These are phyloP conservation scores for Graphilbum fragrans DNA, from an alignment of 2,329 filamentous ascomycete genomes.

Conservation along the genomic window DNA sequence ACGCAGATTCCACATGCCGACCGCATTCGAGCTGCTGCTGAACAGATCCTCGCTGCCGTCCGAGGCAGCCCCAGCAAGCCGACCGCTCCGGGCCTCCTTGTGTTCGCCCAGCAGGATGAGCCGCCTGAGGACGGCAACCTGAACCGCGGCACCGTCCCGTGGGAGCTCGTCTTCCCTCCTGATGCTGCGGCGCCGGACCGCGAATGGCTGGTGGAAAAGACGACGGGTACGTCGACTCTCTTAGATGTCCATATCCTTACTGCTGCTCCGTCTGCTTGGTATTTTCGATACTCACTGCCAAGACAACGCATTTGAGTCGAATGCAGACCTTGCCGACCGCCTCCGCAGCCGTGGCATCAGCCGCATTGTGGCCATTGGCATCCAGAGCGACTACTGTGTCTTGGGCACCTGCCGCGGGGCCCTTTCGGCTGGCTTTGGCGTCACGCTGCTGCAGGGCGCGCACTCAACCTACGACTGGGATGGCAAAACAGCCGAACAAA, in stretches of 20 bases:
- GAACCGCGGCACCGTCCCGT: conserved; percentile 13
- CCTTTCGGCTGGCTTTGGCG: conserved; percentile 15
- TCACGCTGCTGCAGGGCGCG: conserved; percentile 17
- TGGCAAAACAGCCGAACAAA: conserved; percentile 13
- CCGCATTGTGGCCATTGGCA: conserved; percentile 16
- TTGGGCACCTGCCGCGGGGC: conserved; percentile 15
- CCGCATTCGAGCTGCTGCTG: conserved; percentile 12
- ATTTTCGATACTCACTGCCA: no score
- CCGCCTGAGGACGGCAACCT: conserved; percentile 9
- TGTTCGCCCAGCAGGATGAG: conserved; percentile 20
- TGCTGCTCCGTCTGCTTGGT: no score
- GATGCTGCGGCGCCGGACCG: conserved; percentile 4
- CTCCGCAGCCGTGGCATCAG: conserved; percentile 13
- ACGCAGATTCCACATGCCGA: conserved; percentile 16
- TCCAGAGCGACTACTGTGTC: conserved; percentile 21
- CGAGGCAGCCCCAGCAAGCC: conserved; percentile 5
- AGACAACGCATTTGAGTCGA: conserved; percentile 18
- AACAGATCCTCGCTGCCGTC: conserved; percentile 12
- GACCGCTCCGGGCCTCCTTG: no score
- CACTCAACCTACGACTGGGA: conserved; percentile 18
- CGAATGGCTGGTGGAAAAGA: conserved; percentile 17
- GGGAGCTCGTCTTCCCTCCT: conserved; percentile 18
- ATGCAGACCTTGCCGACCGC: conserved; percentile 15
- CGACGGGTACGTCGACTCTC: no score
- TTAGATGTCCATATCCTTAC: no score